Evolutionary conservation across 2,329 filamentous ascomycete species (phyloP), one percentile per base, ranked within the genome.

Genomic region (Ophiosphaerella herpotricha): DNA sequence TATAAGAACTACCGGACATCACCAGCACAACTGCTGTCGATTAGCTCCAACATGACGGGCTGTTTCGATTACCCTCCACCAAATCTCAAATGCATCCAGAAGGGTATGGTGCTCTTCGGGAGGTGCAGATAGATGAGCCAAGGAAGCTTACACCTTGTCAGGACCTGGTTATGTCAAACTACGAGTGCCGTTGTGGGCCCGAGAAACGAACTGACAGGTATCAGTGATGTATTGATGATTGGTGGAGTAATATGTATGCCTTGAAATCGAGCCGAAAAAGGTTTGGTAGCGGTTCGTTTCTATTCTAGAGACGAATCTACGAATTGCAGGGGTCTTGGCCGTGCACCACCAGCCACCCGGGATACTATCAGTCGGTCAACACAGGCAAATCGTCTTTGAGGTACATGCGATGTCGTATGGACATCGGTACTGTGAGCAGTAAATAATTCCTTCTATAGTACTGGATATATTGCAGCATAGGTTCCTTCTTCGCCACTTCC

Each of bases 21-120:
- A 21, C 18, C 4, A 21, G 18, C 18, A 21, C 18, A 21, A 51
- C 47, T 52, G 52, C 54, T 40, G 53, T 62, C 49, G 53, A 50
- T 51, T 63, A 56, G 61, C 50, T 50, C 40, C 42, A 50, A 47
- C 46, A 58, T 52, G 41, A 50, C 48, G 52, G 47, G 43, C 59
- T 55, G 61, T 67, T 64, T 66, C 63, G 63, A 63, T 60, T 63
- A 58, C 54, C 57, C 56, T 53, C 52, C 44, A 52, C 52, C 50
- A 55, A 52, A 59, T 59, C 50, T 53, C 41, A 50, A 58, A 46
- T 44, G 45, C 41, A 42, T 50, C 54, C 55, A 49, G 53, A 56
- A 58, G 50, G 47, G 41, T 43, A 37, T 52, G 48, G 46, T 54
- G 56, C 56, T 63, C 59, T 50, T 63, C 50, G 46, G 58, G 36